Base-by-base conservation (phyloP, 164 flowering plant genomes). In the Aristolochia fimbriata region DNA sequence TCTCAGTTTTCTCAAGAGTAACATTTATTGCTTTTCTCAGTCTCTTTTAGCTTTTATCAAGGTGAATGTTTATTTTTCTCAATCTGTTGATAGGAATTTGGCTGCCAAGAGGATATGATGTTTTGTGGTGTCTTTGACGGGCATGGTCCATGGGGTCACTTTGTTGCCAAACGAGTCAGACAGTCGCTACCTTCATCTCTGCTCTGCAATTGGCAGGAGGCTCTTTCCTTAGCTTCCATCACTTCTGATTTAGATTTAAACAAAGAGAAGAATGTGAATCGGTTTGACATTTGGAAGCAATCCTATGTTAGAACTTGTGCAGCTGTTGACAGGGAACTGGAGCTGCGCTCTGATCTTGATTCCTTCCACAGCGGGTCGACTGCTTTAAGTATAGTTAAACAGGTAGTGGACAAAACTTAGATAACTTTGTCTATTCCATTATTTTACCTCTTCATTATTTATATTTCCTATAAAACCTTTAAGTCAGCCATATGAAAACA, bases 81-180 rank as follows among this genome's bases (percentile, higher is more conserved):
- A 13, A 14, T 53, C 33, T 54, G 47, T 19, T 69, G 62, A 31
- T 57, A 90, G 97, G 94, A 75, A 73, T 90, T 87, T 64, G 97
- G 97, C 46, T 81, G 83, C 65, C 89, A 91, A 75, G 79, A 76
- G 65, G 96, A 91, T 68, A 80, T 84, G 86, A 72, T 76, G 15
- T 88, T 91, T 58, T 88, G 96, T 63, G 97, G 97, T 45, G 76
- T 91, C 43, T 91, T 91, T 59, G 97, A 91, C 58, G 97, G 97
- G 61, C 97, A 91, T 60, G 96, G 97, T 22, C 79, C 85, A 21
- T 91, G 97, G 97, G 97, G 97, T 0, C 96, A 91, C 64, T 78
- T 62, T 68, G 90, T 91, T 20, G 72, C 96, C 0, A 88, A 86
- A 71, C 78, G 55, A 22, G 88, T 81, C 43, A 69, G 89, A 63